A percentile compares a stretch with the other conserved stretches of the same genome.
phyloP scores from a whole-genome alignment of 2,329 filamentous ascomycete genomes.

The Fusarium metavorans region DNA sequence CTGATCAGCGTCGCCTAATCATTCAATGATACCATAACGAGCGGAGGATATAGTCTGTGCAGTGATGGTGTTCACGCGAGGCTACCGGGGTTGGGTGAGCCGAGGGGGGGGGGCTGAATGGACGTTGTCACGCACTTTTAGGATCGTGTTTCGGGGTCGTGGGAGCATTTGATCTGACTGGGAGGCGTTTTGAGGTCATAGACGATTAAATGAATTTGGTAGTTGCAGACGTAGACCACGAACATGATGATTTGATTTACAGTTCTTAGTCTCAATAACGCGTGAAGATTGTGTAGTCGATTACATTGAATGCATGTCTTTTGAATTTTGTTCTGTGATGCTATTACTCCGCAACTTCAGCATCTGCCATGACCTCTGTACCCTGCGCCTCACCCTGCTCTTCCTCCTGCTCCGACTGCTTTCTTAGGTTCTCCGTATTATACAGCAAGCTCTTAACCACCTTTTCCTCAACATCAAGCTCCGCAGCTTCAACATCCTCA shows the following conservation, averaged over 20 bases:
- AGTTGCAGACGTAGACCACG: constrained; percentile 49
- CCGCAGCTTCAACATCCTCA: constrained; percentile 41
- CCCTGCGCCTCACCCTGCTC: constrained; percentile 38
- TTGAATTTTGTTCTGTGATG: not conserved
- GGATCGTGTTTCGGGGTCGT: constrained; percentile 38
- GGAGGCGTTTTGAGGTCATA: constrained; percentile 55
- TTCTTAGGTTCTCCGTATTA: constrained; percentile 61
- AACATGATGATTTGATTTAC: constrained; percentile 45
- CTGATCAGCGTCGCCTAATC: constrained; percentile 39
- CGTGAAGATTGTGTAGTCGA: not conserved
- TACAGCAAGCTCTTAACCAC: constrained; percentile 60
- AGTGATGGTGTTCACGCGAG: constrained; percentile 22
- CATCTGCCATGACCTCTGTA: constrained; percentile 10
- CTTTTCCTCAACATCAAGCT: constrained; percentile 50
- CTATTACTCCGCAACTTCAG: constrained; percentile 6
- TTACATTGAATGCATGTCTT: not conserved
- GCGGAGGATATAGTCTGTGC: constrained; percentile 22
- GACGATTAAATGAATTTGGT: constrained; percentile 54
- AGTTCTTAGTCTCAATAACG: not conserved
- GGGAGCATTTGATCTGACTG: constrained; percentile 50
- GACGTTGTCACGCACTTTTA: constrained; percentile 32
- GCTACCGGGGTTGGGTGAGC: constrained; percentile 3
- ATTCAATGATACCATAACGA: constrained; percentile 46
- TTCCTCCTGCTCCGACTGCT: constrained; percentile 49
- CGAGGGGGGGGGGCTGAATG: constrained; percentile 25